Evolutionary conservation across 1,284 basidiomycete genomes (phyloP).

Genomic region (Omphalotus olearius): DNA sequence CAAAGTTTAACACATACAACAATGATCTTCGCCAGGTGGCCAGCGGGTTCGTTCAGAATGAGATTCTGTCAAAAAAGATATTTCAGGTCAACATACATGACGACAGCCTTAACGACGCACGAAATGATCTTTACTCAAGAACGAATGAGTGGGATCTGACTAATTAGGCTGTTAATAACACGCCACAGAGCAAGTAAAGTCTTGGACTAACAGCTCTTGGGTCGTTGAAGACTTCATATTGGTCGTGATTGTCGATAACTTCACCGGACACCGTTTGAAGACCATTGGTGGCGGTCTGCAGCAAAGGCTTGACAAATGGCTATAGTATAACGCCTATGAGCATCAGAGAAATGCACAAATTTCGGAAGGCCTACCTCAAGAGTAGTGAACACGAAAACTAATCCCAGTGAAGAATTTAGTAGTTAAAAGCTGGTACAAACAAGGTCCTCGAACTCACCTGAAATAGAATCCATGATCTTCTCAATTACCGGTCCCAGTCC

Average conservation of each 20-base stretch:
- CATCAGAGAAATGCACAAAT: conserved; percentile 1
- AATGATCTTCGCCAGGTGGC: conserved; percentile 67
- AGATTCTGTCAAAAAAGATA: conserved; percentile 42
- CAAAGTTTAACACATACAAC: conserved; percentile 40
- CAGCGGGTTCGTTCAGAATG: conserved; percentile 79
- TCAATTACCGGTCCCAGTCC: conserved; percentile 72
- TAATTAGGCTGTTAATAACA: conserved; percentile 22
- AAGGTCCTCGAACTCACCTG: conserved; percentile 33
- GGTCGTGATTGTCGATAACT: conserved; percentile 77
- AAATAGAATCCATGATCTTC: conserved; percentile 77
- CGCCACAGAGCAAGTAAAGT: neutral
- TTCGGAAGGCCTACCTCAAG: conserved; percentile 45
- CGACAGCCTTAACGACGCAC: conserved; percentile 34
- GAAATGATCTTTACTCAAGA: conserved; percentile 79
- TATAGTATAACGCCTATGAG: conserved; percentile 25
- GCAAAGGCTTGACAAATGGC: conserved; percentile 74
- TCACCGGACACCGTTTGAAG: conserved; percentile 64
- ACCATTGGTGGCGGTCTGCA: conserved; percentile 62
- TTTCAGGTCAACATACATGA: neutral
- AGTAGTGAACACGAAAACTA: conserved; percentile 79
- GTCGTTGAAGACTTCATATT: conserved; percentile 82
- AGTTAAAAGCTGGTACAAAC: neutral
- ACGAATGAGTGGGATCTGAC: conserved; percentile 86
- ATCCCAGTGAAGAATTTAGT: conserved; percentile 1
- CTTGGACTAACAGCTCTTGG: conserved; percentile 55